phyloP scores from a whole-genome alignment of 768 basidiomycete genomes.

The Leccinum subgranulosum region DNA sequence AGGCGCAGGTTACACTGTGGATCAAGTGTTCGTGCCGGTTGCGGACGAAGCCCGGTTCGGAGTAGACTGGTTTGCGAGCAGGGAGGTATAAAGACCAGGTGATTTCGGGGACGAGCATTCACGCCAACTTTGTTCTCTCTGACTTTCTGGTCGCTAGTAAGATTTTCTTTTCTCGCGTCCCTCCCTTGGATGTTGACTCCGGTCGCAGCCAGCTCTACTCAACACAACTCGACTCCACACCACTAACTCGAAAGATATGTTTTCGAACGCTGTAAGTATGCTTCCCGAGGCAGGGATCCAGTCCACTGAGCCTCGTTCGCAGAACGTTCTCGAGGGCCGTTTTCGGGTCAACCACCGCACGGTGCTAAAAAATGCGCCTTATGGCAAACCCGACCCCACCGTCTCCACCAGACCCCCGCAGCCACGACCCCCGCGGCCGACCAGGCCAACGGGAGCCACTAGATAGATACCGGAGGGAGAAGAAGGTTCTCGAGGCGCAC shows the following conservation, averaged over 20 bases:
- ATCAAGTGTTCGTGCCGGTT: not conserved
- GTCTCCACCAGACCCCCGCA: not conserved
- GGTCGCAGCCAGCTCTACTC: not conserved
- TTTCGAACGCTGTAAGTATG: not conserved
- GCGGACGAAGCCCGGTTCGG: not conserved
- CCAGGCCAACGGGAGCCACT: not conserved
- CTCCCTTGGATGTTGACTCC: not conserved
- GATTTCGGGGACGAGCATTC: not conserved
- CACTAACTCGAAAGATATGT: conserved; percentile 1
- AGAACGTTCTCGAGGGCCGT: not conserved
- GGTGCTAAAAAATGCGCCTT: not conserved
- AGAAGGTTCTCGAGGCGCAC: not conserved
- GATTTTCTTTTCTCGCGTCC: not conserved
- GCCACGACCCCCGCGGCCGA: conserved; percentile 3
- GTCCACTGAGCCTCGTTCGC: conserved; percentile 2
- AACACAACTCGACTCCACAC: not conserved
- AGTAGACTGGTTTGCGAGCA: not conserved
- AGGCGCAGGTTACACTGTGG: not conserved
- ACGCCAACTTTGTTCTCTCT: not conserved
- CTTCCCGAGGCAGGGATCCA: not conserved
- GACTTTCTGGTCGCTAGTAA: not conserved
- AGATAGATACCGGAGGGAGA: not conserved
- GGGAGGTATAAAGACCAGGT: conserved; percentile 7
- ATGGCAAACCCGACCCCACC: conserved; percentile 5
- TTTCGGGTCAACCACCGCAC: not conserved